Conservation (phyloP, 306 rosid genomes). For the Arachis stenosperma region DNA sequence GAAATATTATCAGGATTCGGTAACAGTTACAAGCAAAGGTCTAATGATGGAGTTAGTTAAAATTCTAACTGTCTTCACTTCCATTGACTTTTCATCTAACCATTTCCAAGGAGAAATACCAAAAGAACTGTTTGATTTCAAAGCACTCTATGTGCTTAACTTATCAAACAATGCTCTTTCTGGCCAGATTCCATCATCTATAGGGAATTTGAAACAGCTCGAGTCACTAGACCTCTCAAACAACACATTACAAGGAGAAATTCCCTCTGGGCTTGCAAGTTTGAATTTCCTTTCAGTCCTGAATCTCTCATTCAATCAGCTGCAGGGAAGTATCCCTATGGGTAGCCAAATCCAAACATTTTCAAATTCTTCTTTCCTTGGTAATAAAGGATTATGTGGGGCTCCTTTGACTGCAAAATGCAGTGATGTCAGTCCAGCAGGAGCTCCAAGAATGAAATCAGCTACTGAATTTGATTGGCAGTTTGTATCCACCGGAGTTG, state of each 20-base stretch:
- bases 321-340: constrained; percentile 46
- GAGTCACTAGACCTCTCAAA: constrained; percentile 63
- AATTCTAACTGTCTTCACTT: constrained; percentile 45
- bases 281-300: constrained; percentile 48
- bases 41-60: constrained; percentile 36
- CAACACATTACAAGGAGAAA: constrained; percentile 44
- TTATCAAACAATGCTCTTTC: constrained; percentile 53
- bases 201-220: constrained; percentile 42
- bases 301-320: constrained; percentile 47
- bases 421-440: background rate
- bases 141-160: constrained; percentile 48
- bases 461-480: constrained; percentile 61
- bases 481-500: constrained; percentile 64
- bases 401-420: constrained; percentile 38
- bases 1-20: constrained; percentile 49
- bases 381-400: constrained; percentile 49
- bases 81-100: constrained; percentile 59
- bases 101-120: constrained; percentile 53
- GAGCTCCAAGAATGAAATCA: background rate
- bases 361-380: constrained; percentile 24
- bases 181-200: constrained; percentile 47
- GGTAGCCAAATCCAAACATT: constrained; percentile 50
- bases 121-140: constrained; percentile 40
- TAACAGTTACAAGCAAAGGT: constrained; percentile 50
- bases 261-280: constrained; percentile 41